These are phyloP conservation scores for Alternaria sp. DNA, from an alignment of 2,329 filamentous ascomycete species.

Conservation along the genomic window DNA sequence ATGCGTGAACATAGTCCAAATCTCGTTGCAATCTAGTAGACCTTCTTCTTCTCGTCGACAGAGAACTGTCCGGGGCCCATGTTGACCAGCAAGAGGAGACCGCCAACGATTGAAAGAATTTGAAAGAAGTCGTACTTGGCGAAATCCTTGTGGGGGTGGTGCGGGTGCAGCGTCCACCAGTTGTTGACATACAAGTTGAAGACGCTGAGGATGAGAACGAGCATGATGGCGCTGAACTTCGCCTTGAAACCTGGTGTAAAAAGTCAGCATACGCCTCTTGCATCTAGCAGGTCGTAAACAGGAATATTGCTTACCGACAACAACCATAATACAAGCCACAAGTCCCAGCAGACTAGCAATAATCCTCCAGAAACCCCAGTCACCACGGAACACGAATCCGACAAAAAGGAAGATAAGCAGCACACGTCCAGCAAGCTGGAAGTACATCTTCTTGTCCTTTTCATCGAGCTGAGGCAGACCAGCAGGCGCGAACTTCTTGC, in stretches of 20 bases:
- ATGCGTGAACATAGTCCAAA: constrained; percentile 54
- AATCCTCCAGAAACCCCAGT: constrained; percentile 90
- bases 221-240: constrained; percentile 95
- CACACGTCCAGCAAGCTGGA: constrained; percentile 95
- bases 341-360: constrained; percentile 85
- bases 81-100: constrained; percentile 95
- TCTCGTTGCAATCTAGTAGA: constrained; percentile 71
- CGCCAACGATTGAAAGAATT: constrained; percentile 97
- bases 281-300: too few species aligned
- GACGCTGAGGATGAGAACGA: constrained; percentile 93
- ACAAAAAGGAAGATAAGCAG: constrained; percentile 97
- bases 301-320: constrained; percentile 69
- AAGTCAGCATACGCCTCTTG: background rate
- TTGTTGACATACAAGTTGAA: constrained; percentile 99
- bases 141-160: constrained; percentile 99
- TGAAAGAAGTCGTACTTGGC: constrained; percentile 99
- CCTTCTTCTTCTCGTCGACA: constrained; percentile 99
- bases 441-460: constrained; percentile 99
- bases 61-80: constrained; percentile 97
- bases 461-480: constrained; percentile 94
- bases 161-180: constrained; percentile 99
- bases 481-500: constrained; percentile 96
- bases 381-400: constrained; percentile 93
- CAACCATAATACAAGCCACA: constrained; percentile 96
- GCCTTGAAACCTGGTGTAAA: constrained; percentile 79